Base-by-base conservation (phyloP, 371 early-diverging fungal species). In the Encephalitozoon hellem region DNA sequence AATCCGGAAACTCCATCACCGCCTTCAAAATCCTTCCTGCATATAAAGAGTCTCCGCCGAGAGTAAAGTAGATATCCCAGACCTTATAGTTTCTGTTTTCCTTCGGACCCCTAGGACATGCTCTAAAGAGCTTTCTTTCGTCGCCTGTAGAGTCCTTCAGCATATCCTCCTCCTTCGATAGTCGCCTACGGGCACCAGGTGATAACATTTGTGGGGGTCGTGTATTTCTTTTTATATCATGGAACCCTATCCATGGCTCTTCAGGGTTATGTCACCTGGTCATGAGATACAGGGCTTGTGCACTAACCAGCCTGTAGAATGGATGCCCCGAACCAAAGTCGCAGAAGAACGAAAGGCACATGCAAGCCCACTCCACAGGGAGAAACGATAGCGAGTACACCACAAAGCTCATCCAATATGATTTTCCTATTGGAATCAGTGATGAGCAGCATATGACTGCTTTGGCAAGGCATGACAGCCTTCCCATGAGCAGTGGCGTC, bases 1-100 rank as follows among this genome's bases (percentile, higher is more conserved):
- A 87, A 80, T 79, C 81, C 9, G 69, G 71, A 77, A 90, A 89
- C 18, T 76, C 82, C 39, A 90, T 76, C 12, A 80, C 74, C 66
- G 88, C 77, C 1, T 86, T 77, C 42, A 88, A 84, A 67, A 87
- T 70, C 28, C 87, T 87, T 64, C 84, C 86, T 81, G 89, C 89
- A 82, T 88, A 89, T 0, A 88, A 80, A 9, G 89, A 87, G 12
- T 77, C 84, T 15, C 86, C 86, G 11, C 87, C 87, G 41, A 77
- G 79, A 28, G 65, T 79, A 64, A 72, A 74, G 28, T 53, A 67
- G 43, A 84, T 64, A 63, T 84, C 83, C 83, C 84, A 84, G 28
- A 67, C 74, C 18, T 64, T 72, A 26, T 69, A 74, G 34, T 69
- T 67, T 12, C 52, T 76, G 42, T 54, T 54, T 39, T 66, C 68